Conservation (phyloP, 495 filamentous ascomycete species). For the Aspergillus homomorphus region DNA sequence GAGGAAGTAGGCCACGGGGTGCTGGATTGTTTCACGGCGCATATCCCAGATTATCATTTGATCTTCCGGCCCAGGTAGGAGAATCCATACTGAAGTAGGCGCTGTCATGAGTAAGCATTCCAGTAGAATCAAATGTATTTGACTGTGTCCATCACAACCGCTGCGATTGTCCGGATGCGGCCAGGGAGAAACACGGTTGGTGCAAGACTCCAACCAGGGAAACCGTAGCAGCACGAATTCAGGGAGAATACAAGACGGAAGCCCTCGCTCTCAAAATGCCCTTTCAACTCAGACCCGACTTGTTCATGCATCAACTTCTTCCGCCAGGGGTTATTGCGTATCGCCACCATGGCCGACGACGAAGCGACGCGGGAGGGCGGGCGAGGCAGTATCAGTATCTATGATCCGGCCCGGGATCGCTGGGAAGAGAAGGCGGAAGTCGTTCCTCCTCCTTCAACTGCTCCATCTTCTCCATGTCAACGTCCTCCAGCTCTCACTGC, state of each 20-base stretch:
- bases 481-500: background rate
- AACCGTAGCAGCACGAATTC: slow-evolving; percentile 1
- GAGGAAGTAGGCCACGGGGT: slow-evolving; percentile 8
- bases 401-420: slow-evolving; percentile 44
- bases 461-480: background rate
- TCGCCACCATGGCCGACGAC: slow-evolving; percentile 12
- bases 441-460: background rate
- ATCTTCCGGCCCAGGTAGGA: slow-evolving; percentile 12
- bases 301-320: background rate
- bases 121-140: background rate
- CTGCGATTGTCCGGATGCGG: slow-evolving; percentile 15
- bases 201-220: slow-evolving; percentile 11
- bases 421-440: slow-evolving; percentile 20
- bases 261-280: background rate
- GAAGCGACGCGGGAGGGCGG: slow-evolving; percentile 4
- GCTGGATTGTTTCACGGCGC: slow-evolving; percentile 18
- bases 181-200: slow-evolving; percentile 19
- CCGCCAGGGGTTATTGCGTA: background rate
- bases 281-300: background rate
- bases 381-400: slow-evolving; percentile 29
- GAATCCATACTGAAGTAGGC: background rate
- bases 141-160: no score
- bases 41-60: slow-evolving; percentile 14
- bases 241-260: background rate
- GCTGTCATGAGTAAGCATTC: background rate